Percentiles rank a stretch among this genome's conserved stretches.
phyloP scores from a whole-genome alignment of 169 alveolate genomes.

The Eimeria tenella region DNA sequence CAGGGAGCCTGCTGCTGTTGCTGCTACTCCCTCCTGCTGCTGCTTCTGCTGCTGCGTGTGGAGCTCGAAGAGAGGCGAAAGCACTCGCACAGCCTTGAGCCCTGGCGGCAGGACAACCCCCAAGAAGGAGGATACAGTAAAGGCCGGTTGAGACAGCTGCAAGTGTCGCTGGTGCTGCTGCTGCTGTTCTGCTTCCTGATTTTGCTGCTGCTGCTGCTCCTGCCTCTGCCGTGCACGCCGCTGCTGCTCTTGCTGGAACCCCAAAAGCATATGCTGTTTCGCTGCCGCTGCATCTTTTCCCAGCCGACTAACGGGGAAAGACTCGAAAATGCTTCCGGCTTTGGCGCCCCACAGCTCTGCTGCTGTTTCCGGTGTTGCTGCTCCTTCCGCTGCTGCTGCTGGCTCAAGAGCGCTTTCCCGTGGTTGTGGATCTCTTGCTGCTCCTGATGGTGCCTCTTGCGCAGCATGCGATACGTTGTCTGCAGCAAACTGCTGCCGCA shows the following conservation, averaged over 20 bases:
- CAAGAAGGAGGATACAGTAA: conserved; percentile 30
- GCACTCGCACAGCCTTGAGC: conserved; percentile 18
- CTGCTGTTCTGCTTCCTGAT: not conserved
- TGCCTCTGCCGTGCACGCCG: conserved; percentile 25
- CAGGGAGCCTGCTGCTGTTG: conserved; percentile 17
- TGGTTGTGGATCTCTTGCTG: not conserved
- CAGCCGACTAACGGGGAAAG: not conserved
- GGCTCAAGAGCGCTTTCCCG: not conserved
- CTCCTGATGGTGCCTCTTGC: conserved; percentile 5
- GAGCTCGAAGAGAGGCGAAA: conserved; percentile 51
- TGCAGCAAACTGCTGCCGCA: conserved; percentile 53
- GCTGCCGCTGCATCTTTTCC: conserved; percentile 20
- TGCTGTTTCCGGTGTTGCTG: conserved; percentile 6
- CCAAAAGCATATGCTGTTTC: conserved; percentile 14
- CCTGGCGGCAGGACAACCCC: conserved; percentile 54
- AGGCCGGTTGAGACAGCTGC: conserved; percentile 57
- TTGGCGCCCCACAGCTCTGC: not conserved
- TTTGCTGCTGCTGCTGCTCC: conserved; percentile 31
- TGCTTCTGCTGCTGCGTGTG: conserved; percentile 57
- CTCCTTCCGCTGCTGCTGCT: conserved; percentile 19
- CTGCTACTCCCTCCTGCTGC: not conserved
- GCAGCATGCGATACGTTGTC: not conserved
- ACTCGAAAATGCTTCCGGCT: not conserved
- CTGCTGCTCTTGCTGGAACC: conserved; percentile 33
- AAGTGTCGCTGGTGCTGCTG: conserved; percentile 1